Conservation (phyloP, 139 green algal genomes). For the Edaphochlamys debaryana region DNA sequence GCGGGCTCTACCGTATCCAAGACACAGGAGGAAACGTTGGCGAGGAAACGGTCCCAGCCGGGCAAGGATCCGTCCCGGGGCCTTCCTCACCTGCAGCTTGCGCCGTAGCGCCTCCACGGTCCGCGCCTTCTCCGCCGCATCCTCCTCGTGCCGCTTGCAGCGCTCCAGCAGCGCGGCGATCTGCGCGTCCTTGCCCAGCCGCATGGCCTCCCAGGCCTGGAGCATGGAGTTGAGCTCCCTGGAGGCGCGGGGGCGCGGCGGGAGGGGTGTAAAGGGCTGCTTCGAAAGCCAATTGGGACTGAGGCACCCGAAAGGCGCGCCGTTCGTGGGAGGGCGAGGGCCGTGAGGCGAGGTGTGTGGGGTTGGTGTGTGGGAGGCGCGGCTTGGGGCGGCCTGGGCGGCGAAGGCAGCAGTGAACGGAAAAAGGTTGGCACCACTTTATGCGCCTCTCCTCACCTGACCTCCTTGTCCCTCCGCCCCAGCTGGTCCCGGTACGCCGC, state of each 20-base stretch:
- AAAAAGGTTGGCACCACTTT: no score
- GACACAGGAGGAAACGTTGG: not conserved
- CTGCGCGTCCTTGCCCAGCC: slow-evolving; percentile 78
- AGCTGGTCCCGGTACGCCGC: slow-evolving; percentile 46
- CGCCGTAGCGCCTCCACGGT: slow-evolving; percentile 65
- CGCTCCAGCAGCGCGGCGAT: slow-evolving; percentile 73
- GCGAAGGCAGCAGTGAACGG: no score
- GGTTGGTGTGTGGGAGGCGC: no score
- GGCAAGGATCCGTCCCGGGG: not conserved
- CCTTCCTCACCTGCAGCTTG: slow-evolving; percentile 42
- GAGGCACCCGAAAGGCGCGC: no score
- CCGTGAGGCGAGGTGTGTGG: no score
- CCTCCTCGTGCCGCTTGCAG: slow-evolving; percentile 75
- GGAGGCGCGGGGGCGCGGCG: not conserved
- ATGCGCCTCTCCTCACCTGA: no score
- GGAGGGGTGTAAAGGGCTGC: no score
- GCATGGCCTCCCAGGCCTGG: slow-evolving; percentile 80
- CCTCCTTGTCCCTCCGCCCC: slow-evolving; percentile 51
- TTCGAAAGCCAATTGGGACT: no score
- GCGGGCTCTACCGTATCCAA: not conserved
- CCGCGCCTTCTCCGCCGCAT: slow-evolving; percentile 67
- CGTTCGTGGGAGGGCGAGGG: no score
- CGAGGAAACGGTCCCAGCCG: not conserved
- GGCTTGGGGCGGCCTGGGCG: no score
- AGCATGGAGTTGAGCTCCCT: slow-evolving; percentile 79